phyloP scores from a whole-genome alignment of 768 basidiomycete species.

The Mycena floridula region DNA sequence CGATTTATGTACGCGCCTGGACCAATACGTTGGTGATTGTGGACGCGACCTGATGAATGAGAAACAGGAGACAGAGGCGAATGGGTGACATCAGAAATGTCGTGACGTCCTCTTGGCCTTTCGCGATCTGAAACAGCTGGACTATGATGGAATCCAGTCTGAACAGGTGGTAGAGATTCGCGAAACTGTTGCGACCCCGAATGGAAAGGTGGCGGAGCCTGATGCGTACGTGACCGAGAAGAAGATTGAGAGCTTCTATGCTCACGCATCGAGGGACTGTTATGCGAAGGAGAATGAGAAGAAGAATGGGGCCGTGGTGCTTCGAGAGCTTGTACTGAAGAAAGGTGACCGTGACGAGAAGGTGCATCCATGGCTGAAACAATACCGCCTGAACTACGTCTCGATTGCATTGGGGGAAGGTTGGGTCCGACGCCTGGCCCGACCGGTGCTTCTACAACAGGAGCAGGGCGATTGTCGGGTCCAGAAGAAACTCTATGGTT shows the following conservation, averaged over 20 bases:
- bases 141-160: slow-evolving; percentile 39
- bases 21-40: slow-evolving; percentile 63
- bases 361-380: no score
- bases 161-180: slow-evolving; percentile 38
- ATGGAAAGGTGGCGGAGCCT: slow-evolving; percentile 30
- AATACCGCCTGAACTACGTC: no score
- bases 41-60: slow-evolving; percentile 37
- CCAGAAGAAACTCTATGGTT: no score
- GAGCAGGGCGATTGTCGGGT: no score
- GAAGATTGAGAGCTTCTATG: slow-evolving; percentile 45
- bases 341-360: no score
- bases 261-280: slow-evolving; percentile 36
- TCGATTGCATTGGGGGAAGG: no score
- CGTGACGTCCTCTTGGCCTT: slow-evolving; percentile 22
- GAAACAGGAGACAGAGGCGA: slow-evolving; percentile 27
- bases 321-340: no score
- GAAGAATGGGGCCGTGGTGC: no score
- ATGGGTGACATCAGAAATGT: slow-evolving; percentile 30
- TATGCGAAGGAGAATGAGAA: slow-evolving; percentile 17
- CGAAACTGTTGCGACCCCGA: slow-evolving; percentile 38
- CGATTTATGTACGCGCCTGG: slow-evolving; percentile 53
- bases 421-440: no score
- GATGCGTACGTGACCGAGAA: slow-evolving; percentile 44
- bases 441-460: no score
- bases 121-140: slow-evolving; percentile 41